These are phyloP conservation scores for Aspergillus luchuensis DNA, from an alignment of 2,329 filamentous ascomycete genomes.

Conservation along the genomic window DNA sequence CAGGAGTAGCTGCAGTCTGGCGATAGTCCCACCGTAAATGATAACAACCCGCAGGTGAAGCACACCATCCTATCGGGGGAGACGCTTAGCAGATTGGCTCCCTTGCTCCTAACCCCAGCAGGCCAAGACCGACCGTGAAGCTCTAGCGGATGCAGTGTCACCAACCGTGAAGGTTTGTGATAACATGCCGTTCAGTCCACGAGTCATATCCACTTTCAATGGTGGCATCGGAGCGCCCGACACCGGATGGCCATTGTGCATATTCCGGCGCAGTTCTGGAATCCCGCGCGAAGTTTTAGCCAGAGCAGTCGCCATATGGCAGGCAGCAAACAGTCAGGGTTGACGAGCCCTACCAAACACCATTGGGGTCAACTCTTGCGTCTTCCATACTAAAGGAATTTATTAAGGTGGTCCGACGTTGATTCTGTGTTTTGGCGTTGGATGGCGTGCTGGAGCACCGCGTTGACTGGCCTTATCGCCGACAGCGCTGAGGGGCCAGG, in stretches of 20 bases:
- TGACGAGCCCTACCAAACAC: neutral
- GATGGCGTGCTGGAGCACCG: neutral
- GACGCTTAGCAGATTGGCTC: neutral
- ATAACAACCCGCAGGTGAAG: constrained; percentile 4
- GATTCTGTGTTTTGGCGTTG: neutral
- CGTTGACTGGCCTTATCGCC: neutral
- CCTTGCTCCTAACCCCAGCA: neutral
- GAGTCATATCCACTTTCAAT: neutral
- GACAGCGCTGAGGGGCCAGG: neutral
- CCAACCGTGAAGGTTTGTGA: neutral
- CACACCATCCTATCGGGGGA: constrained; percentile 6
- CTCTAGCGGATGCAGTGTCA: constrained; percentile 3
- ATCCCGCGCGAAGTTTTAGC: neutral
- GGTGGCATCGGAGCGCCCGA: neutral
- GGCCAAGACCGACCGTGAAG: constrained; percentile 5
- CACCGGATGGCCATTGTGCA: neutral
- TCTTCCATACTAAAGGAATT: neutral
- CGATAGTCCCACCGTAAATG: constrained; percentile 6
- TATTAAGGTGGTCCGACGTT: neutral
- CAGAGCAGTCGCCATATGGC: neutral
- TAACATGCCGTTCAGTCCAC: neutral
- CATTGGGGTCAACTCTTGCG: constrained; percentile 2
- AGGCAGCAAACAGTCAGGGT: neutral
- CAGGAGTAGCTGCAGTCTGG: neutral
- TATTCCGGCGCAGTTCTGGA: neutral